Evolutionary conservation across 2,329 filamentous ascomycete species (phyloP).

Genomic region (Leptodontidium sp.): DNA sequence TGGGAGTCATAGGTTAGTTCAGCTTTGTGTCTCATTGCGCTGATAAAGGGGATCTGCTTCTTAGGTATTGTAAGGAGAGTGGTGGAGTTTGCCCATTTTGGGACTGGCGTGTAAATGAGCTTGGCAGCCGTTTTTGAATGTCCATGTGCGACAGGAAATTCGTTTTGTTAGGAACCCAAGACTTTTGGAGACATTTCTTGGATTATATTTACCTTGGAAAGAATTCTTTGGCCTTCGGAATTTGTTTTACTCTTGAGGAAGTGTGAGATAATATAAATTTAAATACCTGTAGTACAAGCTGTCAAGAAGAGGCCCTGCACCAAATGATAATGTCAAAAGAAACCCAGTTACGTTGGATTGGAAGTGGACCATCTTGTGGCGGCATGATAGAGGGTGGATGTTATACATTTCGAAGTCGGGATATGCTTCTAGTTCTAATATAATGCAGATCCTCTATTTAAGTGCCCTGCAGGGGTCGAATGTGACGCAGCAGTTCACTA

Average conservation of each 20-base stretch:
- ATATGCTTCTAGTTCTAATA: constrained; percentile 1
- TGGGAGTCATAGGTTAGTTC: neutral
- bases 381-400: neutral
- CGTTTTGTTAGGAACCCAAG: too few relatives aligned
- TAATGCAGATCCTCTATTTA: neutral
- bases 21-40: neutral
- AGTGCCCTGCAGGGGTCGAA: neutral
- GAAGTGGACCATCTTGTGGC: neutral
- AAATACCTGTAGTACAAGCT: too few relatives aligned
- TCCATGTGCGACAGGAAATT: too few relatives aligned
- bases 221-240: too few relatives aligned
- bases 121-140: neutral
- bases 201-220: too few relatives aligned
- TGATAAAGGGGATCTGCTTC: neutral
- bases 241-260: too few relatives aligned
- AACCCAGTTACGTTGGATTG: neutral
- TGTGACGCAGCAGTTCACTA: constrained; percentile 19
- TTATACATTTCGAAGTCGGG: constrained; percentile 7
- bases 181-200: too few relatives aligned
- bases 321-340: too few relatives aligned
- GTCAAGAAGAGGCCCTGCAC: too few relatives aligned
- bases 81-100: neutral
- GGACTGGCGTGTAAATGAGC: neutral
- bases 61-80: neutral
- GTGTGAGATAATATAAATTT: too few relatives aligned